Percentiles rank a stretch among this genome's conserved stretches.
These are phyloP conservation scores for Aspergillus oerlinghausenensis DNA, from an alignment of 2,329 filamentous ascomycete species.

Conservation along the genomic window DNA sequence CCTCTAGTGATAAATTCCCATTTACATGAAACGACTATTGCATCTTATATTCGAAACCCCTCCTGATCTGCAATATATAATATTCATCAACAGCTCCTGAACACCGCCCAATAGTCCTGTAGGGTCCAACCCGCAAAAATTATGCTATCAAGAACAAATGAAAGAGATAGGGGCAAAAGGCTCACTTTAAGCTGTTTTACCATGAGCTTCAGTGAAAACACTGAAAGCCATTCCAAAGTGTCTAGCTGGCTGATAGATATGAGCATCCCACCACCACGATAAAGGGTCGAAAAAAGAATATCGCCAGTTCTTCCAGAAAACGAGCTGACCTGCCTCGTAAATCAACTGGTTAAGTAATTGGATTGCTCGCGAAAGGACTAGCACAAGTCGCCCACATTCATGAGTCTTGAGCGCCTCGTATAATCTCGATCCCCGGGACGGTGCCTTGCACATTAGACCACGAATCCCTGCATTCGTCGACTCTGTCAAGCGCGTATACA, in stretches of 20 bases:
- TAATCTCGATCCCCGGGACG: constrained; percentile 1
- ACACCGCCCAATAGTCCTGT: constrained; percentile 37
- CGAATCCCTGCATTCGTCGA: background rate
- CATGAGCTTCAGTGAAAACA: background rate
- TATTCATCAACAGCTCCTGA: constrained; percentile 16
- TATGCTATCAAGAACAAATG: constrained; percentile 7
- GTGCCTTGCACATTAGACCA: background rate
- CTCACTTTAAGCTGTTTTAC: background rate
- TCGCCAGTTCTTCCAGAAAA: constrained; percentile 53
- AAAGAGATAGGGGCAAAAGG: background rate
- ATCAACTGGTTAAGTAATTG: constrained; percentile 15
- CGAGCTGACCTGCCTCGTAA: constrained; percentile 31
- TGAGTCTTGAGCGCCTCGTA: constrained; percentile 4
- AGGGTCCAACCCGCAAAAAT: background rate
- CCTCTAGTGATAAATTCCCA: too few species aligned
- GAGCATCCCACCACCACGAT: constrained; percentile 55
- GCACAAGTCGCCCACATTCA: constrained; percentile 7
- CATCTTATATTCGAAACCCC: background rate
- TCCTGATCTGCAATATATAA: background rate
- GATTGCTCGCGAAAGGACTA: constrained; percentile 18
- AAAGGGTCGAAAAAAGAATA: constrained; percentile 54
- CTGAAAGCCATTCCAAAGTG: constrained; percentile 10
- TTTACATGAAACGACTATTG: background rate
- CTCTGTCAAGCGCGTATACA: background rate
- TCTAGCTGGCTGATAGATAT: constrained; percentile 51